Conservation (phyloP, 2,329 filamentous ascomycete species). For the Diaporthe destruens region DNA sequence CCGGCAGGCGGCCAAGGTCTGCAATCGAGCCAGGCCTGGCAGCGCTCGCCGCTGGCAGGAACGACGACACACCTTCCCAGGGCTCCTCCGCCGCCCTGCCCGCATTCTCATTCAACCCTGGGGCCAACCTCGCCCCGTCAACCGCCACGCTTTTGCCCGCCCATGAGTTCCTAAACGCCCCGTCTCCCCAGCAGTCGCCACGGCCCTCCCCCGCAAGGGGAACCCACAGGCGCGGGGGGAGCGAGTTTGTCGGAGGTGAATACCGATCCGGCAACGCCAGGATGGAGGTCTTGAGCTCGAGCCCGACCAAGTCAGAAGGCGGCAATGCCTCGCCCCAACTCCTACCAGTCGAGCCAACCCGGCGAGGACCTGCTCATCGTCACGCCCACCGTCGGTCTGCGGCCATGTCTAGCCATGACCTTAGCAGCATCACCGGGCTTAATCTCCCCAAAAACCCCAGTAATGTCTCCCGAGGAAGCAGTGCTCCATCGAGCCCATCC, state of each 20-base stretch:
- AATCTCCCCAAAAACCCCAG: slow-evolving; percentile 34
- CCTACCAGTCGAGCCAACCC: slow-evolving; percentile 60
- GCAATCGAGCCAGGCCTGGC: slow-evolving; percentile 59
- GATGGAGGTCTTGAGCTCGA: slow-evolving; percentile 74
- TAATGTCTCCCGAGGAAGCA: slow-evolving; percentile 65
- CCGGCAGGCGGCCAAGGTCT: slow-evolving; percentile 65
- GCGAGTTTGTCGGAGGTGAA: slow-evolving; percentile 87
- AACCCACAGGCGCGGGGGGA: slow-evolving; percentile 83
- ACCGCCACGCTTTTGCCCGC: slow-evolving; percentile 45
- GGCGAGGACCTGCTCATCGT: slow-evolving; percentile 74
- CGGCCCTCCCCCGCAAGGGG: slow-evolving; percentile 64
- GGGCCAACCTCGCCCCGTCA: slow-evolving; percentile 45
- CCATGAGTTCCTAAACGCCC: slow-evolving; percentile 64
- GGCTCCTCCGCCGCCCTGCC: slow-evolving; percentile 61
- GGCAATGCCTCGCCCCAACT: slow-evolving; percentile 70
- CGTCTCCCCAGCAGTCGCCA: slow-evolving; percentile 64
- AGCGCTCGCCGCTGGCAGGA: slow-evolving; percentile 49
- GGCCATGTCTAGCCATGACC: slow-evolving; percentile 86
- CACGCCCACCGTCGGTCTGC: slow-evolving; percentile 78
- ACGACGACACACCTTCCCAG: slow-evolving; percentile 45
- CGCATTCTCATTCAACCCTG: slow-evolving; percentile 58
- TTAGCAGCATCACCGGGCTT: slow-evolving; percentile 53
- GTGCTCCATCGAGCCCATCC: slow-evolving; percentile 73
- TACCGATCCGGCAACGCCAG: slow-evolving; percentile 65
- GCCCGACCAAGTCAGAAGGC: slow-evolving; percentile 74